Evolutionary conservation across 2,329 filamentous ascomycete species (phyloP), one percentile per base, ranked within the genome.

Genomic region (Byssothecium circinans): DNA sequence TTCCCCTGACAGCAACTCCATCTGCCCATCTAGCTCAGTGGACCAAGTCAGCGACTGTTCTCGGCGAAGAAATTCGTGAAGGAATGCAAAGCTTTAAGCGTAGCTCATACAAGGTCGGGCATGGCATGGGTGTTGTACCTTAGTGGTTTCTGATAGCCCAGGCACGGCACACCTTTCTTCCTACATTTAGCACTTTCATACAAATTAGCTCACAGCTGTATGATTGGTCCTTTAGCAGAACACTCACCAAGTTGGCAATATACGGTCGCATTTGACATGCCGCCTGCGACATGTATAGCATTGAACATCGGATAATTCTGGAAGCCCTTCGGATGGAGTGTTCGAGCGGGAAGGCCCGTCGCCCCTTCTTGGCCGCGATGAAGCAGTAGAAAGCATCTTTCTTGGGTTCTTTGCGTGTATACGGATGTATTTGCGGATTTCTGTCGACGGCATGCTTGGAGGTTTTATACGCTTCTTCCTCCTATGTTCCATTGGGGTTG

Each of bases 221-320:
- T n/a, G 12, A 2, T 27, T 15, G 5, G 2, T 18, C n/a, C 8
- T 2, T 2, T 20, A 17, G 8, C 11, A 12, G 7, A 22, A 12
- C 8, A 29, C 41, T 22, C 42, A 54, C 52, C 69, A 73, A 23
- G 62, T 53, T 8, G 68, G 67, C 11, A 70, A 44, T 32, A 56
- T 65, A 23, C 68, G 57, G 46, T 73, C 68, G 43, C 69, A 73
- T 39, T 60, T 67, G 20, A 73, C 69, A 42, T 70, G 65, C n/a
- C 70, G 53, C 29, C 62, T 52, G 22, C 62, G 62, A 55, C 68
- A 73, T 4, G 61, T 64, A 32, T 69, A 69, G 43, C 70, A 73
- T 17, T 43, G 53, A 5, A 60, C 60, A 41, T 61, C 52, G 4
- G 60, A 61, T 14, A 54, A 27, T 19, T 60, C 52, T n/a, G 45